Evolutionary conservation across 768 basidiomycete genomes (phyloP), one percentile per base, ranked within the genome.

Genomic region (Cytidiella melzeri): DNA sequence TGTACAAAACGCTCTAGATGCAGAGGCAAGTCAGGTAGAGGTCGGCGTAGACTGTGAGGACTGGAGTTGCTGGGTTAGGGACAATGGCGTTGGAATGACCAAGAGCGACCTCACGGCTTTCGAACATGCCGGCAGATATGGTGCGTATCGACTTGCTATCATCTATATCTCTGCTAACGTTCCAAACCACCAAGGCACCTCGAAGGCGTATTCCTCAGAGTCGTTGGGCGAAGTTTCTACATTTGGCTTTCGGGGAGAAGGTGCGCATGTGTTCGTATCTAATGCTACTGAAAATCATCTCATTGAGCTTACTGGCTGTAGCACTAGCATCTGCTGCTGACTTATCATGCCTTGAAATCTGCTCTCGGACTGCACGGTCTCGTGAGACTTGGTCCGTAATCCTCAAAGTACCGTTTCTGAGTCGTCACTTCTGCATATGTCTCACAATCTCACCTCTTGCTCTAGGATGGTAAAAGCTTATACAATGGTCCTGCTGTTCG

Each of bases 161-260:
- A 25, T 26, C 13, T 23, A 10, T 24, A 27, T 27, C 23, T 30
- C 18, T 34, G 23, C 30, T 50, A 26, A 26, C n/a, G n/a, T n/a
- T n/a, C n/a, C n/a, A 41, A 23, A 10, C 5, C 9, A 26, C 15
- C 6, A 60, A 92, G 89, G 74, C 51, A 84, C 86, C 4, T 91
- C 88, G 3, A 92, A 92, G 65, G 72, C 74, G 20, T 82, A 84
- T 62, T 66, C 68, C 1, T 63, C 70, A 34, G 70, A 72, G 43
- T 73, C 76, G 1, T 61, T 84, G 45, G 73, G 74, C 48, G 66
- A 73, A 3, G 57, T 76, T 36, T 73, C 76, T 12, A 85, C 86
- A 2, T 94, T 92, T 68, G 93, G 94, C 0, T 95, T 92, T 68
- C 80, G 94, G 57, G 93, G 94, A 30, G 94, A 97, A 86, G 92